A percentile compares a stretch with the other conserved stretches of the same genome.
These are phyloP conservation scores for Friedmanniomyces endolithicus DNA, from an alignment of 495 filamentous ascomycete species.

Conservation along the genomic window DNA sequence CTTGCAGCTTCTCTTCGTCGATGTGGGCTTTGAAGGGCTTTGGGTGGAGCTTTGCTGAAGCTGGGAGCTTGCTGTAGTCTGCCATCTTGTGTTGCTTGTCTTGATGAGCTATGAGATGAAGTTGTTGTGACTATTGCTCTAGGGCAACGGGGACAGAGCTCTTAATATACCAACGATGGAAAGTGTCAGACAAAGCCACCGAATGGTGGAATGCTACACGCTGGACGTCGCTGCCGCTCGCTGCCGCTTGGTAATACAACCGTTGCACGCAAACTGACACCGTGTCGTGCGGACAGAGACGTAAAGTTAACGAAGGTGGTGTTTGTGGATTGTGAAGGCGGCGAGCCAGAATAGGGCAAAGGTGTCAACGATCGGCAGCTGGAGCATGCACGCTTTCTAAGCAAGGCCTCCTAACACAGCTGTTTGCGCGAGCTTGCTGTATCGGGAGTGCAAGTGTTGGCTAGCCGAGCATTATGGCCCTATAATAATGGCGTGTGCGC, in stretches of 20 bases:
- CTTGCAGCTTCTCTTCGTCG: constrained; percentile 14
- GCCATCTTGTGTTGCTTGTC: constrained; percentile 6
- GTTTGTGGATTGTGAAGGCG: not conserved
- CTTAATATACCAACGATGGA: not conserved
- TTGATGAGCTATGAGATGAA: not conserved
- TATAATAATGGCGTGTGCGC: too few relatives aligned
- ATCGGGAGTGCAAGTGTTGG: too few relatives aligned
- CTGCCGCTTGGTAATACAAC: too few relatives aligned
- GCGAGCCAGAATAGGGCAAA: too few relatives aligned
- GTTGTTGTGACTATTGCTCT: not conserved
- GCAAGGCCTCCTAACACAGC: too few relatives aligned
- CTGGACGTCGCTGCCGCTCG: too few relatives aligned
- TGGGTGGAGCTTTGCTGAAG: constrained; percentile 6
- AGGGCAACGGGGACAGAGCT: not conserved
- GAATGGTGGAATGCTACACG: too few relatives aligned
- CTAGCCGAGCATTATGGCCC: too few relatives aligned
- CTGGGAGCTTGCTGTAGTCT: constrained; percentile 15
- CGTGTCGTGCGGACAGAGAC: not conserved
- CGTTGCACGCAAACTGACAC: not conserved
- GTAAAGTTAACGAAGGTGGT: not conserved
- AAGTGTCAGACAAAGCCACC: too few relatives aligned
- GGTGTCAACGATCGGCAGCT: not conserved
- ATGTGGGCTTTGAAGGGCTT: constrained; percentile 17
- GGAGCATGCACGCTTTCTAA: not conserved
- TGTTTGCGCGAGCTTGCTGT: too few relatives aligned